phyloP scores from a whole-genome alignment of 768 basidiomycete species.

The Neoboletus brunneissimus region DNA sequence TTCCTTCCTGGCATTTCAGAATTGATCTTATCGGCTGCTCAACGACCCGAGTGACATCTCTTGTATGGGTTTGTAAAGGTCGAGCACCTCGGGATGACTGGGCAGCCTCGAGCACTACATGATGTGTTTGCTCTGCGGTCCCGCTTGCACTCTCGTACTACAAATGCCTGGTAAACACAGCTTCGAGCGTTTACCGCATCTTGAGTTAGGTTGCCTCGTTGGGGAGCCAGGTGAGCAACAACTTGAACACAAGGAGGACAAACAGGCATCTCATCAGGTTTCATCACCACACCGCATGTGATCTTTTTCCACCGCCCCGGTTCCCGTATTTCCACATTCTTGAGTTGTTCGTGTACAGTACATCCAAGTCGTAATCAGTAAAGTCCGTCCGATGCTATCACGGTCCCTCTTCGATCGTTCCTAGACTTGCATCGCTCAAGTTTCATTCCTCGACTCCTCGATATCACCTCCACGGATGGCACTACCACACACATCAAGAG shows the following conservation, averaged over 20 bases:
- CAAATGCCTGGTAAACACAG: background rate
- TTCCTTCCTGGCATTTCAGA: background rate
- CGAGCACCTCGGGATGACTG: background rate
- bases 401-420: background rate
- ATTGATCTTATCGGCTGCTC: background rate
- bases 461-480: slow-evolving; percentile 3
- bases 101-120: too few species aligned
- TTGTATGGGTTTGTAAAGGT: too few species aligned
- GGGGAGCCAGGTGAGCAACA: background rate
- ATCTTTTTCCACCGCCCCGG: background rate
- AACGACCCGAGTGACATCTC: background rate
- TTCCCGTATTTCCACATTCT: background rate
- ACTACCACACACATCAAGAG: slow-evolving; percentile 8
- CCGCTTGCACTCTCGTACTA: background rate
- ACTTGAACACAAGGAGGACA: background rate
- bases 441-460: background rate
- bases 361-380: background rate
- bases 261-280: background rate
- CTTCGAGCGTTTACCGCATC: background rate
- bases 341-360: background rate
- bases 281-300: background rate
- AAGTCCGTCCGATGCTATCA: background rate
- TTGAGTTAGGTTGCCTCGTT: too few species aligned
- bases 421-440: background rate
- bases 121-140: background rate